phyloP scores from a whole-genome alignment of 2,329 filamentous ascomycete genomes.

The Phialophora tarda region DNA sequence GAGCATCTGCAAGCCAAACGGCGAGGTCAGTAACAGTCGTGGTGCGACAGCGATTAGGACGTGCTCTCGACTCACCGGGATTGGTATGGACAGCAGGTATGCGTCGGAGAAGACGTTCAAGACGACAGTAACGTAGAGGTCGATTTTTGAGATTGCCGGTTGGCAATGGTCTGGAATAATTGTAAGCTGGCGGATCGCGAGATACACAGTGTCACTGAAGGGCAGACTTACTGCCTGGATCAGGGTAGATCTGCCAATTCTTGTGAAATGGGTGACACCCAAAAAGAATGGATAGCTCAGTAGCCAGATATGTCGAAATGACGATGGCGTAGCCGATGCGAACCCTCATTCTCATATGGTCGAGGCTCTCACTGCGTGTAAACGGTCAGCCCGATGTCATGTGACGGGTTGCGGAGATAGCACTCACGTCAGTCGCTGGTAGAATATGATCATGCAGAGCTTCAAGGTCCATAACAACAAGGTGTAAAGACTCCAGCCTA shows the following conservation, averaged over 20 bases:
- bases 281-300: slow-evolving; percentile 58
- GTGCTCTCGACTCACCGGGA: slow-evolving; percentile 53
- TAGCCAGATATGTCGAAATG: slow-evolving; percentile 56
- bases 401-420: neutral
- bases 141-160: slow-evolving; percentile 57
- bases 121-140: slow-evolving; percentile 59
- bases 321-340: slow-evolving; percentile 59
- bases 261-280: slow-evolving; percentile 60
- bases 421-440: slow-evolving; percentile 58
- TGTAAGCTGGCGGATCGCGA: neutral
- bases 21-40: neutral
- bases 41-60: neutral
- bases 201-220: too few species aligned
- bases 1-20: slow-evolving; percentile 52
- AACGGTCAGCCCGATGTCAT: neutral
- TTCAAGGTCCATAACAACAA: slow-evolving; percentile 61
- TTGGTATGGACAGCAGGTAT: slow-evolving; percentile 65
- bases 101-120: slow-evolving; percentile 63
- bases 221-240: slow-evolving; percentile 59
- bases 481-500: slow-evolving; percentile 62
- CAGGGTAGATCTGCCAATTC: slow-evolving; percentile 65
- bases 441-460: slow-evolving; percentile 62
- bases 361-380: slow-evolving; percentile 46
- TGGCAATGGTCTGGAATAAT: slow-evolving; percentile 51
- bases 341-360: slow-evolving; percentile 54